A percentile compares a stretch with the other conserved stretches of the same genome.
Evolutionary conservation across 257 asterid genomes (phyloP).

Genomic region (Penstemon newberryi): DNA sequence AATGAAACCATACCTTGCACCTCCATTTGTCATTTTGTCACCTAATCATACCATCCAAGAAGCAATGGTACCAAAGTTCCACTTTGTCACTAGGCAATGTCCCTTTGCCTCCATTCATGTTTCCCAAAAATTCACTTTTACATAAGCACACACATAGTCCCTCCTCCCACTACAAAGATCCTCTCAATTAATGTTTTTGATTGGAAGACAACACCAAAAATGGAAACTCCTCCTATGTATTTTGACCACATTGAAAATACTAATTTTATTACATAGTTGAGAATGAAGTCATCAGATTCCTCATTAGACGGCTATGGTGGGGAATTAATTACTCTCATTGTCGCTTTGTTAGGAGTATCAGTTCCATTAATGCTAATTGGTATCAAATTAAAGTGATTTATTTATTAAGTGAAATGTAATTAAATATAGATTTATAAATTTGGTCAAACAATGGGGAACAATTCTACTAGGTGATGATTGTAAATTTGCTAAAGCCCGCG

Average conservation of each 20-base stretch:
- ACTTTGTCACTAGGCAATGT: conserved; percentile 48
- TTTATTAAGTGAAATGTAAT: background rate
- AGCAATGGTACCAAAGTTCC: conserved; percentile 30
- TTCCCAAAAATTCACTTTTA: conserved; percentile 14
- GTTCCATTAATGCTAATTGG: conserved; percentile 43
- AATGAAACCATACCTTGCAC: background rate
- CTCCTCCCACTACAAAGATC: conserved; percentile 31
- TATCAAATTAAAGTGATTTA: conserved; percentile 37
- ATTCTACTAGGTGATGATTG: conserved; percentile 39
- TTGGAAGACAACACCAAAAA: conserved; percentile 38
- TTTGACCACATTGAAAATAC: conserved; percentile 27
- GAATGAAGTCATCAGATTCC: conserved; percentile 72
- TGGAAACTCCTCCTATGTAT: conserved; percentile 47
- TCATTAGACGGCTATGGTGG: conserved; percentile 74
- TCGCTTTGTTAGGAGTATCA: conserved; percentile 59
- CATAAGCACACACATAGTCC: conserved; percentile 12
- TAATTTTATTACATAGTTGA: conserved; percentile 39
- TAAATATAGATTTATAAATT: background rate
- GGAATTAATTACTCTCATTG: conserved; percentile 47
- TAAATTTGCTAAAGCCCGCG: conserved; percentile 17
- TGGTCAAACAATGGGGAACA: conserved; percentile 22
- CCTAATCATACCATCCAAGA: conserved; percentile 32
- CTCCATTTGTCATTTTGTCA: background rate
- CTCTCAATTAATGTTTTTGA: conserved; percentile 21
- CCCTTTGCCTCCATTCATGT: conserved; percentile 1